phyloP scores from a whole-genome alignment of 306 rosid genomes.

The Amphicarpaea edgeworthii region DNA sequence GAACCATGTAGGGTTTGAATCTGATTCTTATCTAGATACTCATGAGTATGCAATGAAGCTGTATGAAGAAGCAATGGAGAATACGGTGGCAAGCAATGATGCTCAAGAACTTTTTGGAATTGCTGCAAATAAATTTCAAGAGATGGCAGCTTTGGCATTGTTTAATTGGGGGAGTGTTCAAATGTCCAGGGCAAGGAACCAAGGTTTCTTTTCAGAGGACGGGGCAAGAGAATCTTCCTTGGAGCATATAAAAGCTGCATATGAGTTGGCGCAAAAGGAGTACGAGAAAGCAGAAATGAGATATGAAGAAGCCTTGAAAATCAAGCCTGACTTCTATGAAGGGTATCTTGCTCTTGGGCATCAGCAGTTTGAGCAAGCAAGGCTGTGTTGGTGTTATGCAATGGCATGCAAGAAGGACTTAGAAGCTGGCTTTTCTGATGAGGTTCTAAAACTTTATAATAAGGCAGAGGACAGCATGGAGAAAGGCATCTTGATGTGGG shows the following conservation, averaged over 20 bases:
- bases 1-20: slow-evolving; percentile 37
- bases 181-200: slow-evolving; percentile 43
- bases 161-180: slow-evolving; percentile 32
- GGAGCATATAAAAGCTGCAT: slow-evolving; percentile 65
- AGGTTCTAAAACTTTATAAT: slow-evolving; percentile 81
- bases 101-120: slow-evolving; percentile 30
- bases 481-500: slow-evolving; percentile 82
- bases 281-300: slow-evolving; percentile 51
- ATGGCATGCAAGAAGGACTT: slow-evolving; percentile 61
- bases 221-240: slow-evolving; percentile 58
- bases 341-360: slow-evolving; percentile 91
- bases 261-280: background rate
- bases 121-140: slow-evolving; percentile 26
- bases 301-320: slow-evolving; percentile 78
- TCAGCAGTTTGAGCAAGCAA: slow-evolving; percentile 87
- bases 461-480: slow-evolving; percentile 93
- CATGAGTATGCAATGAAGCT: slow-evolving; percentile 28
- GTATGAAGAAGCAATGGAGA: slow-evolving; percentile 14
- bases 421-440: slow-evolving; percentile 60
- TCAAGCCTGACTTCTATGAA: slow-evolving; percentile 82
- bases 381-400: slow-evolving; percentile 82
- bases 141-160: slow-evolving; percentile 28
- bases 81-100: background rate
- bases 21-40: slow-evolving; percentile 27
- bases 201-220: slow-evolving; percentile 62